These are phyloP conservation scores for Ustilago hordei DNA, from an alignment of 1,284 basidiomycete species.

Conservation along the genomic window DNA sequence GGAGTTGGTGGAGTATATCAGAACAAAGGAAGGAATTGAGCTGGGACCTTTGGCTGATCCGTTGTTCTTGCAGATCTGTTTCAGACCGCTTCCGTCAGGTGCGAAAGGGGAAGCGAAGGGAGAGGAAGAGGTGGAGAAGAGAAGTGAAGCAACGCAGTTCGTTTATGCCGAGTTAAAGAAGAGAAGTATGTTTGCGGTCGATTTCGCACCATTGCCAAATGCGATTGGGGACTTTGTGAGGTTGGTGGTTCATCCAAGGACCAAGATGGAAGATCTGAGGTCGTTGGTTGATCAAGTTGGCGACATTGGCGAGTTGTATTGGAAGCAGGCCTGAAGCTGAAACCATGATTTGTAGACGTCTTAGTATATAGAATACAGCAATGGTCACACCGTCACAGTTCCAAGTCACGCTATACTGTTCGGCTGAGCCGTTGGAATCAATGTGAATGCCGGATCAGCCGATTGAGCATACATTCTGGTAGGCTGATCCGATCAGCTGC, in stretches of 20 bases:
- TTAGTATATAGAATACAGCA: background rate
- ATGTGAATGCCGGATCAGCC: no score
- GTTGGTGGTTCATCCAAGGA: constrained; percentile 63
- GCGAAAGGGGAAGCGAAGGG: background rate
- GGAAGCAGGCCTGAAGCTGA: constrained; percentile 19
- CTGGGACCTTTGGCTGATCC: constrained; percentile 55
- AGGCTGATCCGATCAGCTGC: background rate
- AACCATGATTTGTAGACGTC: background rate
- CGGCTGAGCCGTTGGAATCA: background rate
- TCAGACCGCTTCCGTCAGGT: constrained; percentile 45
- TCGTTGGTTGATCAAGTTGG: constrained; percentile 55
- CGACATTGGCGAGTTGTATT: constrained; percentile 43
- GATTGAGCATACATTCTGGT: background rate
- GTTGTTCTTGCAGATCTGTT: constrained; percentile 65
- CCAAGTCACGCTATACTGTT: background rate
- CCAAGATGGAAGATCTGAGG: constrained; percentile 41
- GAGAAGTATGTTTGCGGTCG: constrained; percentile 58
- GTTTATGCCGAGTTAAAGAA: constrained; percentile 40
- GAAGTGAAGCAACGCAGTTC: constrained; percentile 30
- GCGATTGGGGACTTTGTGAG: constrained; percentile 57
- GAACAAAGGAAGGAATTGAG: constrained; percentile 41
- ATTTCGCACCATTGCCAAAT: constrained; percentile 62
- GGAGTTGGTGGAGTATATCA: constrained; percentile 46
- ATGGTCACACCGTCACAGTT: background rate
- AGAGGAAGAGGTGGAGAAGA: constrained; percentile 18